Percentiles rank a stretch among this genome's conserved stretches.
Evolutionary conservation across 2,329 filamentous ascomycete species (phyloP).

Genomic region (Triangularia verruculosa): DNA sequence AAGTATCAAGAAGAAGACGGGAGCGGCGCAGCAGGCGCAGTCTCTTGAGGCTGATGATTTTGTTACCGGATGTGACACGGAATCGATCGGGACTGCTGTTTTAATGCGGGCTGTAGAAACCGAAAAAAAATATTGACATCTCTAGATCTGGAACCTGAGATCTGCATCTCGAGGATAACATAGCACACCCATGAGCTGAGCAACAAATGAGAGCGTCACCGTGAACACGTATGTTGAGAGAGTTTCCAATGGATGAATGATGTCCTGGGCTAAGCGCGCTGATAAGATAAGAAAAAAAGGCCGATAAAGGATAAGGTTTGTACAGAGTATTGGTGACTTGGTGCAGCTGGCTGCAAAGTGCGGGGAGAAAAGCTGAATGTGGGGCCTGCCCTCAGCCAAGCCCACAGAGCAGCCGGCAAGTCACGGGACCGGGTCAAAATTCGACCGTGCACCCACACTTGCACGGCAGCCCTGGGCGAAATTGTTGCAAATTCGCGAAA

Average conservation of each 20-base stretch:
- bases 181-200: too few relatives aligned
- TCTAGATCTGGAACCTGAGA: not conserved
- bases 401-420: not conserved
- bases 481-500: conserved; percentile 28
- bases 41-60: not conserved
- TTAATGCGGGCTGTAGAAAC: not conserved
- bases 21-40: not conserved
- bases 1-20: not conserved
- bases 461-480: conserved; percentile 24
- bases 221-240: not conserved
- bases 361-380: not conserved
- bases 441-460: conserved; percentile 27
- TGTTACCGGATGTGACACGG: not conserved
- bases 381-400: not conserved
- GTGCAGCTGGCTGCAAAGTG: not conserved
- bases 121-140: not conserved
- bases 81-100: not conserved
- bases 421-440: conserved; percentile 25
- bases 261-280: not conserved
- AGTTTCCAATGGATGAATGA: not conserved
- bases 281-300: not conserved
- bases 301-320: not conserved
- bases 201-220: not conserved
- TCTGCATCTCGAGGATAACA: too few relatives aligned
- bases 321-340: not conserved